Percentiles rank a stretch among this genome's conserved stretches.
Conservation (phyloP, 192 early-diverging fungal genomes). For the Coemansia sp. region DNA sequence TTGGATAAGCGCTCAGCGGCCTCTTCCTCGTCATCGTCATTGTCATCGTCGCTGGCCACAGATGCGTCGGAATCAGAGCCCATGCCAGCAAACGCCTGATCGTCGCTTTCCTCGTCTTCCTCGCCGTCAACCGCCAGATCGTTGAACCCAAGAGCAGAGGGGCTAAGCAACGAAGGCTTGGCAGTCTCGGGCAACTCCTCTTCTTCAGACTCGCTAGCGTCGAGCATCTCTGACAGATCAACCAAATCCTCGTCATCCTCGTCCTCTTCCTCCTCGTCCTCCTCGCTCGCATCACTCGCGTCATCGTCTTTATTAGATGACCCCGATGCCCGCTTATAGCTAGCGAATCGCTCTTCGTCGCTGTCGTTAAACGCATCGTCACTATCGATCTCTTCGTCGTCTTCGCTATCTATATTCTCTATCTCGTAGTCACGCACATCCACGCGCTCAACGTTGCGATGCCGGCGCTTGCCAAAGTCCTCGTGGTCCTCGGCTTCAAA, state of each 20-base stretch:
- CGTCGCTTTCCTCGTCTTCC: constrained; percentile 34
- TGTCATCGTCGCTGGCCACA: constrained; percentile 32
- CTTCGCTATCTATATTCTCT: constrained; percentile 75
- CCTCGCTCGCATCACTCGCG: constrained; percentile 25
- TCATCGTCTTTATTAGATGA: constrained; percentile 13
- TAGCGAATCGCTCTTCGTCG: constrained; percentile 81
- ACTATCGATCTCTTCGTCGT: constrained; percentile 93
- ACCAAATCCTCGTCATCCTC: constrained; percentile 54
- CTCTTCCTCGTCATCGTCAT: constrained; percentile 33
- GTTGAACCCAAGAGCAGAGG: constrained; percentile 14
- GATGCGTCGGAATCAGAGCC: constrained; percentile 39
- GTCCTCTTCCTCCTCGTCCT: constrained; percentile 50
- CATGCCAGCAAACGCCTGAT: constrained; percentile 28
- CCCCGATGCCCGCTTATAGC: constrained; percentile 50
- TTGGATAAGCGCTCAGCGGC: constrained; percentile 48
- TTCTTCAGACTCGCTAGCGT: constrained; percentile 22
- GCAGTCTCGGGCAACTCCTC: constrained; percentile 1
- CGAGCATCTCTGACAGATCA: constrained; percentile 66
- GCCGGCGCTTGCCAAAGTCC: constrained; percentile 18
- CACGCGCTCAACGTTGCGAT: constrained; percentile 26
- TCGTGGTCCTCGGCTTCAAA: constrained; percentile 15
- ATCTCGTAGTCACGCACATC: constrained; percentile 62
- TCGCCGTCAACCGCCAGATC: constrained; percentile 37
- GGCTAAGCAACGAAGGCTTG: background rate
- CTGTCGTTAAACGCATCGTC: constrained; percentile 85